Evolutionary conservation across 139 green algal genomes (phyloP), one percentile per base, ranked within the genome.

Genomic region (Mesotaenium endlicherianum): DNA sequence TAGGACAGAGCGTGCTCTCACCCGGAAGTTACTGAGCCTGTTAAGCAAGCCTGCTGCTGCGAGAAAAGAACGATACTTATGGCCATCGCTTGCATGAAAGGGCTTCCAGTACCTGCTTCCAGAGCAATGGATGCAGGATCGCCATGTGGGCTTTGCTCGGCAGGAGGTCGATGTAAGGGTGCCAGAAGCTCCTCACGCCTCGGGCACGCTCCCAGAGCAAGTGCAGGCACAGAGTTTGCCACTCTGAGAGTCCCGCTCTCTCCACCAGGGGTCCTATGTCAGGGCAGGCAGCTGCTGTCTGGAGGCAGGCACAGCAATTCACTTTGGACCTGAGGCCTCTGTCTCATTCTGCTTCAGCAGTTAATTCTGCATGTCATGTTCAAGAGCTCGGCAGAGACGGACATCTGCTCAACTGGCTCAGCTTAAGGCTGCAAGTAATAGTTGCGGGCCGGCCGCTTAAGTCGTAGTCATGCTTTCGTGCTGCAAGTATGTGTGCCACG

Each of bases 141-240:
- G 20, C 36, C 58, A 72, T 60, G 26, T 78, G 36, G 31, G 60
- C 2, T n/a, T 85, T 44, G 39, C 34, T 0, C 2, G 81, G 81
- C 6, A 87, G 38, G 2, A 39, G 8, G 6, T 17, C 49, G 30
- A 87, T 67, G 70, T 87, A 87, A 16, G 70, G 70, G 17, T 40
- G 45, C 81, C 81, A 87, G 34, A 75, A 77, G 70, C 81, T 81
- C 26, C 59, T 58, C 26, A 75, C 30, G 59, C 81, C 81, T 30
- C 20, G 20, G 17, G 30, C 20, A 16, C 81, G 70, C 53, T 87
- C 81, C 38, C 36, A 76, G 36, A 82, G 60, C 26, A 87, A 70
- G 40, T 87, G 81, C 38, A 76, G 39, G 38, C 36, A 75, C 34
- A 87, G 50, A 36, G 81, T 30, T 20, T 87, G 70, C 81, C 81